These are phyloP conservation scores for Ophiosphaerella korrae DNA, from an alignment of 2,329 filamentous ascomycete species.

Conservation along the genomic window DNA sequence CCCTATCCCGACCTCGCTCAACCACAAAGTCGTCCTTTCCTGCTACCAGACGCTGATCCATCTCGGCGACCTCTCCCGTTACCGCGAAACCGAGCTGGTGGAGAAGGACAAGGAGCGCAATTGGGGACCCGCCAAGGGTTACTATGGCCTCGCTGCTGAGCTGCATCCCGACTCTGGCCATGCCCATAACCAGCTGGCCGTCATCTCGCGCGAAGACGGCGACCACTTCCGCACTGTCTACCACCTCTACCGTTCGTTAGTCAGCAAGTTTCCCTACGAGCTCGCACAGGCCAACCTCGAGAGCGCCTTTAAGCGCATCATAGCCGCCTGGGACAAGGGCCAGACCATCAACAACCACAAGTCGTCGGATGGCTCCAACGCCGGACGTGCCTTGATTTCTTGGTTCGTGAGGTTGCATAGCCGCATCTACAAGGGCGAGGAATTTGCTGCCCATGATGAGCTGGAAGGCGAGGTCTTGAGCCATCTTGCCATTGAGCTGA, in stretches of 20 bases:
- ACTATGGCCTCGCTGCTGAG: constrained; percentile 81
- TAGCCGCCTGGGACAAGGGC: constrained; percentile 61
- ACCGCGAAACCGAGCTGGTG: constrained; percentile 75
- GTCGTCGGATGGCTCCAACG: constrained; percentile 54
- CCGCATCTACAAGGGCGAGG: constrained; percentile 77
- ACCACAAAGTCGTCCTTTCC: constrained; percentile 68
- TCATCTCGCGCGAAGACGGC: constrained; percentile 77
- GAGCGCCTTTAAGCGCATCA: constrained; percentile 74
- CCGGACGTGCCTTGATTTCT: constrained; percentile 68
- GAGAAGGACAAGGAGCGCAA: constrained; percentile 71
- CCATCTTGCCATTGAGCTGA: constrained; percentile 74
- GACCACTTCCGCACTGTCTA: constrained; percentile 87
- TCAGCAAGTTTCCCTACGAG: constrained; percentile 74
- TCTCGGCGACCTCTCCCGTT: constrained; percentile 88
- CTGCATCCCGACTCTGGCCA: constrained; percentile 79
- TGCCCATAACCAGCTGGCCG: constrained; percentile 88
- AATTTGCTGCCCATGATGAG: constrained; percentile 76
- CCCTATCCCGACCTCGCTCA: constrained; percentile 56
- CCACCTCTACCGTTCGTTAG: constrained; percentile 83
- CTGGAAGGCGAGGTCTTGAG: constrained; percentile 84
- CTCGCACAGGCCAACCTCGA: constrained; percentile 78
- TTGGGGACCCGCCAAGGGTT: constrained; percentile 79
- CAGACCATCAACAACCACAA: constrained; percentile 54
- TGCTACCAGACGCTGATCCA: constrained; percentile 85
- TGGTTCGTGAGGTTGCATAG: constrained; percentile 90